Conservation (phyloP, 1,139 yeast genomes). For the Blastobotrys aristatus region DNA sequence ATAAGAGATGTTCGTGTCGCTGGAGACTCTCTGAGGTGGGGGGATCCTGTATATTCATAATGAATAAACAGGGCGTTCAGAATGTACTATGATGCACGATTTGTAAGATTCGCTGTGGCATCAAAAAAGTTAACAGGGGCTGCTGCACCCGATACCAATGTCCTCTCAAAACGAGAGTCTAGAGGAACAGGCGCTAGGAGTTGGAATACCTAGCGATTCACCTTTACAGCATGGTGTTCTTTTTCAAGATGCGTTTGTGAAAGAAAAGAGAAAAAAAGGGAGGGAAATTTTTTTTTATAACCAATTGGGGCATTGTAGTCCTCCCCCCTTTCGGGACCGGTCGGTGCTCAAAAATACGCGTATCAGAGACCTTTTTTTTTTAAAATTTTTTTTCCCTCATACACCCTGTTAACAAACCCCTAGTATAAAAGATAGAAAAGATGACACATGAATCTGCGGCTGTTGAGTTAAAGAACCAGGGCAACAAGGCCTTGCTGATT, state of each 20-base stretch:
- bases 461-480: conserved; percentile 54
- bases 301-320: too few species aligned
- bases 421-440: background rate
- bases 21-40: conserved; percentile 29
- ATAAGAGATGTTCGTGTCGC: conserved; percentile 25
- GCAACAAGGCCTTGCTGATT: conserved; percentile 63
- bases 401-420: background rate
- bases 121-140: background rate
- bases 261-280: conserved; percentile 3
- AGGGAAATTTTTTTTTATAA: background rate
- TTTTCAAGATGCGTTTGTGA: background rate
- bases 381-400: too few species aligned
- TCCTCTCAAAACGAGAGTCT: conserved; percentile 12
- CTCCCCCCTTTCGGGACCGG: background rate
- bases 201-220: background rate
- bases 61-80: conserved; percentile 13
- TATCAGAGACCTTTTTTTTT: background rate
- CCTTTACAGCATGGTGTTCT: background rate
- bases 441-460: conserved; percentile 17
- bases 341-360: background rate
- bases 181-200: background rate
- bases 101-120: conserved; percentile 7
- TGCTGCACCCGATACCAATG: background rate
- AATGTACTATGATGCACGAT: conserved; percentile 32
- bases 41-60: background rate